Percentiles rank a stretch among this genome's conserved stretches.
Evolutionary conservation across 129 eudicot genomes (phyloP).

Genomic region (Sambucus nigra): DNA sequence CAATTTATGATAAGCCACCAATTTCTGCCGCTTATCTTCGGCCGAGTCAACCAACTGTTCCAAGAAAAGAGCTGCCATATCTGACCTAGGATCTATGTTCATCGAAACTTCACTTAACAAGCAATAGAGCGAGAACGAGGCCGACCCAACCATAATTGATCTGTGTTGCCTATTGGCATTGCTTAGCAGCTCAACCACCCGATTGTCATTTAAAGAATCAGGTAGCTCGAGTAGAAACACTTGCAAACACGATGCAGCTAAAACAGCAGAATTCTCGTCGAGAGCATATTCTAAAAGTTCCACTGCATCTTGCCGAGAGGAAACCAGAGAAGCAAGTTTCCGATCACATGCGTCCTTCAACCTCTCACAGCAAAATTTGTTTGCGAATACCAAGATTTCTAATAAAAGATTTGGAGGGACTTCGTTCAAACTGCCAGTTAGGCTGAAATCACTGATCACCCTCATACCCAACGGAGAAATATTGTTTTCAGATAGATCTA

Average conservation of each 20-base stretch:
- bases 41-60: slow-evolving; percentile 59
- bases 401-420: slow-evolving; percentile 52
- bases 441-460: slow-evolving; percentile 53
- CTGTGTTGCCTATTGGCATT: slow-evolving; percentile 40
- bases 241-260: slow-evolving; percentile 92
- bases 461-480: slow-evolving; percentile 74
- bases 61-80: slow-evolving; percentile 43
- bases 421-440: slow-evolving; percentile 44
- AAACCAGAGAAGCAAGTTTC: slow-evolving; percentile 66
- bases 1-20: slow-evolving; percentile 70
- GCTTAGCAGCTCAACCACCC: slow-evolving; percentile 50
- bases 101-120: slow-evolving; percentile 74
- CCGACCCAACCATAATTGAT: slow-evolving; percentile 64
- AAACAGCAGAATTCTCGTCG: slow-evolving; percentile 71
- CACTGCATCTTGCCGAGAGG: slow-evolving; percentile 64
- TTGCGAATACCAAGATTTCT: slow-evolving; percentile 83
- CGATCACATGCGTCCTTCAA: slow-evolving; percentile 91
- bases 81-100: slow-evolving; percentile 65
- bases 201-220: slow-evolving; percentile 47
- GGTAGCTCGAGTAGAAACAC: slow-evolving; percentile 83
- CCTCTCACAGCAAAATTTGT: slow-evolving; percentile 82
- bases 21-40: slow-evolving; percentile 41
- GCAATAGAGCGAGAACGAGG: slow-evolving; percentile 80
- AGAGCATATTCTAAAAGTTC: slow-evolving; percentile 90
- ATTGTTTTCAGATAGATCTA: slow-evolving; percentile 75